Conservation (phyloP, 371 early-diverging fungal genomes). For the Lichtheimia ornata region DNA sequence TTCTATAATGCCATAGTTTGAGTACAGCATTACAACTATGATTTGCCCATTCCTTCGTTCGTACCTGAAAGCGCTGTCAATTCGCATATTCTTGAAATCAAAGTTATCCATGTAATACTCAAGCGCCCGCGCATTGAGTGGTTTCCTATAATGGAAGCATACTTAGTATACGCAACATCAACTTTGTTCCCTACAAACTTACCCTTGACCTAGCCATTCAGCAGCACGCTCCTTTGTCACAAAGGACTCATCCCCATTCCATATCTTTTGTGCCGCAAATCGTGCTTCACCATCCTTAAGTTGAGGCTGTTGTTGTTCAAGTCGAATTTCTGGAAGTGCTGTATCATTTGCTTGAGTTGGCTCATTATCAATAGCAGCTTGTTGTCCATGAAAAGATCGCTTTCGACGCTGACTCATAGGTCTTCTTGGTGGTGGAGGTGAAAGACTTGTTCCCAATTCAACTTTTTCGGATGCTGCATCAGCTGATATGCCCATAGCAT, state of each 20-base stretch:
- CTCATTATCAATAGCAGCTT: background rate
- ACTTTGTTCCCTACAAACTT: background rate
- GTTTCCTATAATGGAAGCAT: constrained; percentile 22
- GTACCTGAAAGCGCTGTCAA: constrained; percentile 80
- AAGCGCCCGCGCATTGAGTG: constrained; percentile 60
- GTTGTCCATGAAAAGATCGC: constrained; percentile 3
- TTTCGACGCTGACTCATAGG: constrained; percentile 4
- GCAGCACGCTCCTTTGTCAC: constrained; percentile 40
- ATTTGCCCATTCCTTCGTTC: background rate
- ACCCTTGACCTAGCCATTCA: constrained; percentile 52
- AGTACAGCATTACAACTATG: background rate
- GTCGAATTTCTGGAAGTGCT: background rate
- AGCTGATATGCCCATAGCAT: background rate
- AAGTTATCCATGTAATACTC: constrained; percentile 72
- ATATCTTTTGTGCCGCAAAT: constrained; percentile 29
- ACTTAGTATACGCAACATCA: too few species aligned
- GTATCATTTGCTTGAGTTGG: background rate
- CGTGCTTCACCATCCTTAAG: constrained; percentile 17
- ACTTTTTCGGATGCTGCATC: background rate
- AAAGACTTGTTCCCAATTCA: background rate
- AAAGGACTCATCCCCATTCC: constrained; percentile 41
- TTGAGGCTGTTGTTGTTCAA: background rate
- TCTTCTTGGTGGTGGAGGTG: constrained; percentile 7
- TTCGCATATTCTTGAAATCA: constrained; percentile 65
- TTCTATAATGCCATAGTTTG: constrained; percentile 53